A percentile compares a stretch with the other conserved stretches of the same genome.
Evolutionary conservation across 2,329 filamentous ascomycete genomes (phyloP).

Genomic region (Botrytis porri): DNA sequence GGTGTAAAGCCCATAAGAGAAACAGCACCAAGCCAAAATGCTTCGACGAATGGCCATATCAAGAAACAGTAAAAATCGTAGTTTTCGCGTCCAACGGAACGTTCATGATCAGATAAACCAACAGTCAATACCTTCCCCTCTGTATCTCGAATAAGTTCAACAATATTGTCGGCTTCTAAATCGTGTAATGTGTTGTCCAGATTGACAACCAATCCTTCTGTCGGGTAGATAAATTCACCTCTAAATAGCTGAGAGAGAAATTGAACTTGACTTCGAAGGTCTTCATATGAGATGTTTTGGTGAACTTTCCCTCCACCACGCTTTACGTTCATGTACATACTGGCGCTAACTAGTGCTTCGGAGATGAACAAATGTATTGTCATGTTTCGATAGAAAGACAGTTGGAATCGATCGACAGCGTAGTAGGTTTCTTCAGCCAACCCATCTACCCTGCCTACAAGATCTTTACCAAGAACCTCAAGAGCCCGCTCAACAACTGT

Average conservation of each 20-base stretch:
- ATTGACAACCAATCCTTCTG: slow-evolving; percentile 77
- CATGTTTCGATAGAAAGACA: slow-evolving; percentile 99
- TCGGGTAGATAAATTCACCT: slow-evolving; percentile 94
- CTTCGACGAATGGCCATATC: slow-evolving; percentile 97
- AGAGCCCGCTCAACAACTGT: slow-evolving; percentile 85
- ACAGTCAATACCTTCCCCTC: slow-evolving; percentile 60
- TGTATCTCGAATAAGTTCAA: slow-evolving; percentile 61
- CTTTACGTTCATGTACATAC: slow-evolving; percentile 89
- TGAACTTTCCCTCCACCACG: slow-evolving; percentile 79
- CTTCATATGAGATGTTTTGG: slow-evolving; percentile 73
- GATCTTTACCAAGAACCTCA: slow-evolving; percentile 83
- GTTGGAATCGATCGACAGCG: slow-evolving; percentile 91
- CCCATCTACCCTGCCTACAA: slow-evolving; percentile 76
- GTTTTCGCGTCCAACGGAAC: slow-evolving; percentile 80
- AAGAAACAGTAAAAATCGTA: slow-evolving; percentile 99
- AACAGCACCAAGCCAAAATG: slow-evolving; percentile 86
- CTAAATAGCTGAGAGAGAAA: slow-evolving; percentile 94
- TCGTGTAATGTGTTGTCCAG: slow-evolving; percentile 74
- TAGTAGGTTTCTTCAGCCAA: slow-evolving; percentile 90
- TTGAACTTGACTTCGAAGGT: slow-evolving; percentile 73
- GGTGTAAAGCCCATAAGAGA: slow-evolving; percentile 84
- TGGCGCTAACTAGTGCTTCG: slow-evolving; percentile 83
- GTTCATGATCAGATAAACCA: slow-evolving; percentile 73
- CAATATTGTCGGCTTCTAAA: slow-evolving; percentile 75
- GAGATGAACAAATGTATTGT: slow-evolving; percentile 97